phyloP scores from a whole-genome alignment of 2,329 filamentous ascomycete species.

The Coniochaeta sp. region DNA sequence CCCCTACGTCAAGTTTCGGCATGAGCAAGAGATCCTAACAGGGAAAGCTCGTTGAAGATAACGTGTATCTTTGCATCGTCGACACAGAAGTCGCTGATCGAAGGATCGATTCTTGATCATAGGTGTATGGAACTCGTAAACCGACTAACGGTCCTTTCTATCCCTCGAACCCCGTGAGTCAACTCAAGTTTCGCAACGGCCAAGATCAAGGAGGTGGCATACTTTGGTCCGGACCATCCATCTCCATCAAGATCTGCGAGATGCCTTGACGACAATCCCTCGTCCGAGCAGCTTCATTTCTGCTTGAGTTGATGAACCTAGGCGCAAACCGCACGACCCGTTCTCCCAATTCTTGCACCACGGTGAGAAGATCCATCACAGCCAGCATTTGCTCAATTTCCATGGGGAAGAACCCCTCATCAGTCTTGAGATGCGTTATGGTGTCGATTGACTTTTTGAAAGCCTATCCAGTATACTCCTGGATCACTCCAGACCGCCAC shows the following conservation, averaged over 20 bases:
- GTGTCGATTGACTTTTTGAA: not conserved
- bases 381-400: not conserved
- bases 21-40: not conserved
- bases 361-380: not conserved
- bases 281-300: too few species aligned
- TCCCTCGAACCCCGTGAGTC: not conserved
- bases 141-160: not conserved
- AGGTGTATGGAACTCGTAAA: not conserved
- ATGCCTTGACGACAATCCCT: too few species aligned
- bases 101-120: too few species aligned
- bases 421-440: not conserved
- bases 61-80: not conserved
- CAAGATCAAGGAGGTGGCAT: not conserved
- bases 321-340: too few species aligned
- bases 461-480: not conserved
- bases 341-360: not conserved
- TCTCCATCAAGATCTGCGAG: too few species aligned
- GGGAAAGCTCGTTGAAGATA: not conserved
- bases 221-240: not conserved
- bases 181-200: not conserved
- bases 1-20: not conserved
- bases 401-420: not conserved
- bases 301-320: too few species aligned
- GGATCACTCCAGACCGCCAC: not conserved
- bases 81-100: not conserved